A percentile compares a stretch with the other conserved stretches of the same genome.
Conservation (phyloP, 1,284 basidiomycete species). For the Tylopilus microsporus region DNA sequence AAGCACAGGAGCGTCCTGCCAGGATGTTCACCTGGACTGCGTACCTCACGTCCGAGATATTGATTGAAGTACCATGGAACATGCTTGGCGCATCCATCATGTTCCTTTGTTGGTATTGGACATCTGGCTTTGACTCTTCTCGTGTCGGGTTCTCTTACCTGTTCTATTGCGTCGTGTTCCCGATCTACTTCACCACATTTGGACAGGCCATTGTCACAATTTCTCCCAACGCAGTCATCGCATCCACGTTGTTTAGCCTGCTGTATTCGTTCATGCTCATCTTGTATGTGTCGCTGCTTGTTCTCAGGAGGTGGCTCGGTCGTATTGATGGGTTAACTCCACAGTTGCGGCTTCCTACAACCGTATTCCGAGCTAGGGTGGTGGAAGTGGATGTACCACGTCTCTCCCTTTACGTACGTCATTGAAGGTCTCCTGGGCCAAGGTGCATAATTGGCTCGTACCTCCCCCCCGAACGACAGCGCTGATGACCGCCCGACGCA, state of each 20-base stretch:
- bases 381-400: slow-evolving; percentile 77
- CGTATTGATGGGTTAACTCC: slow-evolving; percentile 44
- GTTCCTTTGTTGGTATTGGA: slow-evolving; percentile 68
- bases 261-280: slow-evolving; percentile 49
- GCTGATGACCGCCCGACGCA: background rate
- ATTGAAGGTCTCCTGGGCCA: slow-evolving; percentile 8
- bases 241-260: slow-evolving; percentile 57
- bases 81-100: slow-evolving; percentile 50
- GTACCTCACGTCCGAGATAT: slow-evolving; percentile 56
- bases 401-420: slow-evolving; percentile 11
- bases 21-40: slow-evolving; percentile 81
- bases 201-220: slow-evolving; percentile 58
- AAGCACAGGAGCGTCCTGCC: slow-evolving; percentile 69
- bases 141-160: slow-evolving; percentile 55
- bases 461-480: background rate
- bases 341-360: slow-evolving; percentile 55
- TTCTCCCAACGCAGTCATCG: slow-evolving; percentile 59
- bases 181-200: slow-evolving; percentile 49
- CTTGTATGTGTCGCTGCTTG: slow-evolving; percentile 6
- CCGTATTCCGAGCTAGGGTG: slow-evolving; percentile 60
- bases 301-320: background rate
- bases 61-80: slow-evolving; percentile 63
- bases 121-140: slow-evolving; percentile 45
- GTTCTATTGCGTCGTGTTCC: slow-evolving; percentile 43
- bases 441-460: background rate